A percentile compares a stretch with the other conserved stretches of the same genome.
phyloP scores from a whole-genome alignment of 805 yeast genomes.

The Komagataella pastoris region DNA sequence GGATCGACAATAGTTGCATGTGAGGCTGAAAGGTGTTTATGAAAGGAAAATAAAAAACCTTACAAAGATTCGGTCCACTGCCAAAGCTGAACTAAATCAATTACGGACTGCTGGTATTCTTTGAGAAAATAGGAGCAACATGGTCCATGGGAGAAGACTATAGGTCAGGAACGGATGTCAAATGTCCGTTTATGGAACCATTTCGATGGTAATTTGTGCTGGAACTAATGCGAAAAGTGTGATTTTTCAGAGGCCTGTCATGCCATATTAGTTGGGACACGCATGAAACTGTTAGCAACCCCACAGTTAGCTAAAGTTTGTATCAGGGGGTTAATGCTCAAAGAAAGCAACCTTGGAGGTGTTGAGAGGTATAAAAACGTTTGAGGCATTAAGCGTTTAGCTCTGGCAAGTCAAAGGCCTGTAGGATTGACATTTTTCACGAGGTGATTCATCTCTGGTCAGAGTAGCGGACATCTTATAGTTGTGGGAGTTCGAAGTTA shows the following conservation, averaged over 20 bases:
- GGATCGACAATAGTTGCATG: background rate
- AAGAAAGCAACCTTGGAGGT: background rate
- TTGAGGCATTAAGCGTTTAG: background rate
- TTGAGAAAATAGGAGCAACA: background rate
- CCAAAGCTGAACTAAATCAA: background rate
- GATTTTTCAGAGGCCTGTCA: background rate
- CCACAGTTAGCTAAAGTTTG: background rate
- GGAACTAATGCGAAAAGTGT: background rate
- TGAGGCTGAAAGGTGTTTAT: background rate
- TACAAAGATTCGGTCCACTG: background rate
- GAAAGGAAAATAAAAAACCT: background rate
- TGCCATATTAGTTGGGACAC: background rate
- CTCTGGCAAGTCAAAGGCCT: too few species aligned
- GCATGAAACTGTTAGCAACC: background rate
- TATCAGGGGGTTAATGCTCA: background rate
- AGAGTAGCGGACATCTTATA: too few species aligned
- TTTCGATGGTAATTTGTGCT: background rate
- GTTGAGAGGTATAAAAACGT: background rate
- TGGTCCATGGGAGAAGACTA: too few species aligned
- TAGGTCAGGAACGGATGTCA: background rate
- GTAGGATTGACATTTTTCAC: too few species aligned
- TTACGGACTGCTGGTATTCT: background rate
- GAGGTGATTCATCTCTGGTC: too few species aligned
- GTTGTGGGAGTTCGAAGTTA: too few species aligned
- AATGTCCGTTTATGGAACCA: background rate